Evolutionary conservation across 257 asterid genomes (phyloP), one percentile per base, ranked within the genome.

Genomic region (Paraleonurus japonicus): DNA sequence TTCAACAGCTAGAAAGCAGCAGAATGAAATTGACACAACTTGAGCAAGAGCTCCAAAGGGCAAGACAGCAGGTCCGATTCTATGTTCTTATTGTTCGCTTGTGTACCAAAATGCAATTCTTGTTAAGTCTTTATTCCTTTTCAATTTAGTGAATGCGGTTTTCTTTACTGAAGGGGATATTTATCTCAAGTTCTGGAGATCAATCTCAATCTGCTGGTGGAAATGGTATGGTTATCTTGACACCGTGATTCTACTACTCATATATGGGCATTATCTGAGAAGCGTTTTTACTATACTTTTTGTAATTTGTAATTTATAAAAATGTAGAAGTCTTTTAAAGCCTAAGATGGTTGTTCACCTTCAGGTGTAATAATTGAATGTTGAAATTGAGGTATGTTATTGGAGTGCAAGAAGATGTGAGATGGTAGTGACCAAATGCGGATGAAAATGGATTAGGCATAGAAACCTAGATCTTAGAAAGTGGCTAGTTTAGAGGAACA

Each of bases 31-130:
- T 93, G 82, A 90, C 98, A 53, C 97, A 91, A 80, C 96, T 93
- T 69, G 98, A 93, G 78, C 98, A 93, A 80, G 98, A 93, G 79
- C 96, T 93, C 75, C 96, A 93, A 86, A 88, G 96, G 73, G 98
- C 98, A 54, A 84, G 98, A 67, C 98, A 93, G 81, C 98, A 93
- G 93, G 95, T 88, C 50, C 39, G 26, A 75, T 76, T 71, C 73
- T 37, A 48, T 70, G 50, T 35, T 63, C 59, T 75, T 60, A 15
- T 19, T 27, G 26, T 66, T 51, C 73, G 62, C 62, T 59, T 70
- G 63, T 30, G 35, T 24, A 33, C 67, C 22, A 22, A 43, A 10
- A 13, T 71, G 50, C 60, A 45, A 11, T 70, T 63, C 58, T 16
- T 71, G 11, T 72, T 58, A 59, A 43, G 16, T 72, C 19, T 35